Evolutionary conservation across 1,139 yeast genomes (phyloP).

Genomic region (Diutina scorzettiae): DNA sequence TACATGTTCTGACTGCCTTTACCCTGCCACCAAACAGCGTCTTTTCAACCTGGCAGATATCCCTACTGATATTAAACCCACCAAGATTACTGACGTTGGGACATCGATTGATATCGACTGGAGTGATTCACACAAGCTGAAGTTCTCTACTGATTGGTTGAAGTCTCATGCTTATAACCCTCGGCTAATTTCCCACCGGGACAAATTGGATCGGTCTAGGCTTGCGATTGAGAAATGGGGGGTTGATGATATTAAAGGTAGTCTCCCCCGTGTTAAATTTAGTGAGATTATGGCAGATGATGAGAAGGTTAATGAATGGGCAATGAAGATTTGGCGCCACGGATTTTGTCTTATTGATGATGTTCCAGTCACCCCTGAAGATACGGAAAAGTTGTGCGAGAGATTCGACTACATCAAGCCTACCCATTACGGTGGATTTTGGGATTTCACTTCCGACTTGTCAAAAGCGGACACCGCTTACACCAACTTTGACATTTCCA

Average conservation of each 20-base stretch:
- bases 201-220: slow-evolving; percentile 18
- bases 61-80: slow-evolving; percentile 34
- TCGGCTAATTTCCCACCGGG: slow-evolving; percentile 20
- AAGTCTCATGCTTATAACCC: slow-evolving; percentile 50
- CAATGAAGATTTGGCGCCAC: slow-evolving; percentile 42
- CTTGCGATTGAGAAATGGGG: slow-evolving; percentile 34
- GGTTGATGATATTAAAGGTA: slow-evolving; percentile 27
- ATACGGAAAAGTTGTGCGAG: slow-evolving; percentile 48
- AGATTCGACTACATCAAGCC: slow-evolving; percentile 53
- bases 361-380: slow-evolving; percentile 53
- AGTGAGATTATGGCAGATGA: slow-evolving; percentile 30
- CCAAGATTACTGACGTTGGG: not conserved
- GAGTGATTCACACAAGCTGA: slow-evolving; percentile 32
- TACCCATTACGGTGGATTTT: slow-evolving; percentile 72
- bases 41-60: slow-evolving; percentile 46
- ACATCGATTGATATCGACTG: not conserved
- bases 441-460: slow-evolving; percentile 71
- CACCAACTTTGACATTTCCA: slow-evolving; percentile 53
- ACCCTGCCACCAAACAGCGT: slow-evolving; percentile 51
- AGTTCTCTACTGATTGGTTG: slow-evolving; percentile 41
- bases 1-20: slow-evolving; percentile 51
- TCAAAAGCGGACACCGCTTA: slow-evolving; percentile 67
- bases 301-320: slow-evolving; percentile 45
- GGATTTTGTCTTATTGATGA: slow-evolving; percentile 58
- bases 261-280: slow-evolving; percentile 44